phyloP scores from a whole-genome alignment of 805 yeast genomes.

The Zygosaccharomyces lentus region DNA sequence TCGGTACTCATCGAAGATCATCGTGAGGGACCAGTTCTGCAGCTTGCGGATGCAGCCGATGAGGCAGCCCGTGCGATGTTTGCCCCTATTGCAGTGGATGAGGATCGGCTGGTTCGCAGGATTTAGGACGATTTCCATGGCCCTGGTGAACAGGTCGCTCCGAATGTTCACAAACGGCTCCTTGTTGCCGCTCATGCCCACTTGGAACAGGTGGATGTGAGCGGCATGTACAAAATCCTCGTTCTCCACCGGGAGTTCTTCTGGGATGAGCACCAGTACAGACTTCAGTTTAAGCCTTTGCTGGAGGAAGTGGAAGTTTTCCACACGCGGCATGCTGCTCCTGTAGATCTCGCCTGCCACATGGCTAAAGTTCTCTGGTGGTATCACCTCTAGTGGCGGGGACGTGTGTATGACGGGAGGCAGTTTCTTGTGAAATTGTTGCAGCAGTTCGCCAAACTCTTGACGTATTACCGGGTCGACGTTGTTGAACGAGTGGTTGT shows the following conservation, averaged over 20 bases:
- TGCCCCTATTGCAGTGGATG: conserved; percentile 94
- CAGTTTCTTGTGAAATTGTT: conserved; percentile 12
- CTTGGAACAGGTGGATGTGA: conserved; percentile 69
- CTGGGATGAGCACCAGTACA: conserved; percentile 82
- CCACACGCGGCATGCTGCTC: conserved; percentile 83
- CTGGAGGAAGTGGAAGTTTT: conserved; percentile 68
- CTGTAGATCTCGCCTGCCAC: conserved; percentile 78
- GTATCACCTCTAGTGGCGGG: conserved; percentile 27
- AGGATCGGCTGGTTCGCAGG: conserved; percentile 88
- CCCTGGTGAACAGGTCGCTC: conserved; percentile 65
- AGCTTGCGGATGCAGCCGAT: conserved; percentile 87
- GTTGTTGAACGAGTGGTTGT: conserved; percentile 17
- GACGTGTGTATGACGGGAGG: not conserved
- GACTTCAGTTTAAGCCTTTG: conserved; percentile 59
- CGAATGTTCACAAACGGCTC: conserved; percentile 85
- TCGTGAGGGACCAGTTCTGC: conserved; percentile 88
- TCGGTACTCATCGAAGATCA: conserved; percentile 94
- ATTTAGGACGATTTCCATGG: conserved; percentile 72
- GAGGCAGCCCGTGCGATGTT: conserved; percentile 94
- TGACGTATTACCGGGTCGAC: conserved; percentile 16
- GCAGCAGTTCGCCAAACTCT: conserved; percentile 17
- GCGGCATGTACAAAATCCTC: conserved; percentile 55
- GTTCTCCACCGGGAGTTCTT: conserved; percentile 82
- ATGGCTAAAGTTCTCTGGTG: conserved; percentile 91
- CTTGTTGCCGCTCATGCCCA: conserved; percentile 93